phyloP scores from a whole-genome alignment of 1,139 yeast genomes.

The Lizanozyma gosingica region DNA sequence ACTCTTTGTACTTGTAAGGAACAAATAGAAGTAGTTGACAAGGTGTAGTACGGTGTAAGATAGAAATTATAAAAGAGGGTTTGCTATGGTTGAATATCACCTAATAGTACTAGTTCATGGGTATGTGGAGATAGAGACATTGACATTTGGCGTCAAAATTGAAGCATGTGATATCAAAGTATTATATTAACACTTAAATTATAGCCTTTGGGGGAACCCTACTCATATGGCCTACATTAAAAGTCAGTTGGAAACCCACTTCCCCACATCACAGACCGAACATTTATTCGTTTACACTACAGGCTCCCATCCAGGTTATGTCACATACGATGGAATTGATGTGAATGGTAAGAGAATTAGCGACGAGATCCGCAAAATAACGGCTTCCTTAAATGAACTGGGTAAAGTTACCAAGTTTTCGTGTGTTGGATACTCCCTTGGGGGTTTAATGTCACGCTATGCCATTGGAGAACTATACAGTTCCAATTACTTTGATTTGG shows the following conservation, averaged over 20 bases:
- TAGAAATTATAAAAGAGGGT: slow-evolving; percentile 1
- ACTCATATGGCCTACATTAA: slow-evolving; percentile 56
- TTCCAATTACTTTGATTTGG: slow-evolving; percentile 41
- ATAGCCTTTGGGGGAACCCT: slow-evolving; percentile 66
- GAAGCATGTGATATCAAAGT: too few species aligned
- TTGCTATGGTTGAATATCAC: slow-evolving; percentile 31
- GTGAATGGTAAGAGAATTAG: slow-evolving; percentile 74
- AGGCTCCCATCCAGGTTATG: slow-evolving; percentile 53
- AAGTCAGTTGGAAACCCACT: slow-evolving; percentile 23
- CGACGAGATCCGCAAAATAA: slow-evolving; percentile 49
- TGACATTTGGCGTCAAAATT: too few species aligned
- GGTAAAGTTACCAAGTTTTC: slow-evolving; percentile 46
- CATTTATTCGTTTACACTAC: slow-evolving; percentile 47
- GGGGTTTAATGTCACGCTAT: slow-evolving; percentile 71
- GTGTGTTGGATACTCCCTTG: slow-evolving; percentile 72
- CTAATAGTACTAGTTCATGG: slow-evolving; percentile 73
- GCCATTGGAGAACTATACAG: slow-evolving; percentile 62
- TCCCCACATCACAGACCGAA: slow-evolving; percentile 13
- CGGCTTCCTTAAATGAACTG: slow-evolving; percentile 20
- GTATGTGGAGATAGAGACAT: too few species aligned
- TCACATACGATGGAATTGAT: slow-evolving; percentile 81
- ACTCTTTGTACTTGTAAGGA: too few species aligned
- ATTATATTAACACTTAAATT: slow-evolving; percentile 6
- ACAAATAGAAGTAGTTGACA: too few species aligned
- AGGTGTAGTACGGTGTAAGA: slow-evolving; percentile 1